Base-by-base conservation (phyloP, 306 rosid species). In the Quercus ilex region DNA sequence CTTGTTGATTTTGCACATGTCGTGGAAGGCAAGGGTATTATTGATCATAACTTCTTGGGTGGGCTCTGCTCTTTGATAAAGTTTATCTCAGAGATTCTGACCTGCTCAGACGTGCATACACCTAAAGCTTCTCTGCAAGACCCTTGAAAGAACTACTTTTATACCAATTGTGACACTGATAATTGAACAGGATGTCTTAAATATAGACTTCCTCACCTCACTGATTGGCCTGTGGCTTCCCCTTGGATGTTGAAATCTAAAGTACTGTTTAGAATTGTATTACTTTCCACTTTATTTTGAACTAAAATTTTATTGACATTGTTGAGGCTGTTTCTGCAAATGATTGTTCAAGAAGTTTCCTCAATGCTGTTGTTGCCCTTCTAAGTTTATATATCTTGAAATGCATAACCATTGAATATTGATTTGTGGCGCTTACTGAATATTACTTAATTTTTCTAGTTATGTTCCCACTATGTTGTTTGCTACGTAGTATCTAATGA, bases 11-110 rank as follows among this genome's bases (percentile, higher is more conserved):
- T 95, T 79, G 99, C 98, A 0, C 98, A 95, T 71, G 96, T 90
- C 0, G 65, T 78, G 7, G 92, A 89, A 7, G 93, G 87, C 6
- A 76, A 75, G 5, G 98, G 92, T 53, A 87, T 60, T 21, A 91
- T 94, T 60, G 99, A 94, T 86, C 97, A 92, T 84, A 94, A 94
- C 79, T 94, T 91, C 89, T 83, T 92, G 80, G 99, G 99, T 5
- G 99, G 99, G 25, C 95, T 94, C 23, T 95, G 94, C 82, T 91
- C 97, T 81, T 89, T 95, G 64, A 92, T 95, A 20, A 87, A 90
- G 87, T 85, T 90, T 67, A 71, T 95, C 46, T 74, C 85, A 1
- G 95, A 91, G 77, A 57, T 95, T 23, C 31, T 88, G 53, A 69
- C 60, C 3, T 49, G 35, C 49, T 69, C 84, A 19, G 30, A 4